A percentile compares a stretch with the other conserved stretches of the same genome.
Conservation (phyloP, 2,329 filamentous ascomycete species). For the Aphanocladium album region DNA sequence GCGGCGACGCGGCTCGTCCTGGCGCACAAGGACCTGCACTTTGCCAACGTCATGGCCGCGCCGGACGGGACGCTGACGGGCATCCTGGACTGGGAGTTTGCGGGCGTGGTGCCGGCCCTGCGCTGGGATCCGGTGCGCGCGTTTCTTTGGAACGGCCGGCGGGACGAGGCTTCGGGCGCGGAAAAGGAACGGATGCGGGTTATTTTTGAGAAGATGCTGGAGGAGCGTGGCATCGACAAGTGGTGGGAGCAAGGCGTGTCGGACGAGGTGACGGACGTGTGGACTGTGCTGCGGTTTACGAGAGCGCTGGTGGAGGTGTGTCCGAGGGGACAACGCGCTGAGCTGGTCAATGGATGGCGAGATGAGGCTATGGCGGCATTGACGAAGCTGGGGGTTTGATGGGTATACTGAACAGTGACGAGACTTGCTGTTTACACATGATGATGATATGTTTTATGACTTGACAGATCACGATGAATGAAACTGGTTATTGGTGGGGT, state of each 20-base stretch:
- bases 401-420: not conserved
- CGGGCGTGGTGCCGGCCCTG: constrained; percentile 28
- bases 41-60: constrained; percentile 33
- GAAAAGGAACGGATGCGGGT: constrained; percentile 21
- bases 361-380: constrained; percentile 10
- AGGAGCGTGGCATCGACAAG: constrained; percentile 14
- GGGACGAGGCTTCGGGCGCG: constrained; percentile 16
- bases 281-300: constrained; percentile 23
- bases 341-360: constrained; percentile 20
- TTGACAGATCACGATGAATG: not conserved
- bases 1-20: constrained; percentile 19
- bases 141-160: constrained; percentile 30
- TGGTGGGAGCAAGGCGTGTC: constrained; percentile 16
- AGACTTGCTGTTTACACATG: too few species aligned
- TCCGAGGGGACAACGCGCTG: constrained; percentile 20
- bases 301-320: constrained; percentile 27
- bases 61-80: constrained; percentile 23
- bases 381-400: not conserved
- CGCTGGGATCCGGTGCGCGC: constrained; percentile 31
- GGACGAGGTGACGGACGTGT: constrained; percentile 22
- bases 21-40: constrained; percentile 34
- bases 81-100: constrained; percentile 35
- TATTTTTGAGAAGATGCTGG: constrained; percentile 23
- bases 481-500: not conserved
- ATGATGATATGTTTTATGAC: not conserved